Evolutionary conservation across 2,329 filamentous ascomycete species (phyloP), one percentile per base, ranked within the genome.

Genomic region (Sarocladium kiliense): DNA sequence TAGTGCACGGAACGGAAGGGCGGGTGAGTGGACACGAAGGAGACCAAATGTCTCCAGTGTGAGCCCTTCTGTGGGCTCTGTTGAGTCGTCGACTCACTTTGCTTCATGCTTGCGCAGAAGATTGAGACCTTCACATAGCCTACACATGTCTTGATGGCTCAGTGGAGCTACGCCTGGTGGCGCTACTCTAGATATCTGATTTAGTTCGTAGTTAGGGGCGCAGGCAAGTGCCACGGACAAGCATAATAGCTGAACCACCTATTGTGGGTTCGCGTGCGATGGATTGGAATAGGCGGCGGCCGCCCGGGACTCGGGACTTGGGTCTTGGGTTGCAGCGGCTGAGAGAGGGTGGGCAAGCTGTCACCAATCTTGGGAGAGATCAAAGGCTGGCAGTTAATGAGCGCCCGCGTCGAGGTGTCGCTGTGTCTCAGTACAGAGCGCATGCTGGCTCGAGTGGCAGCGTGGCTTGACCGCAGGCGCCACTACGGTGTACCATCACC

Each of bases 1-100:
- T 51, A 51, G 47, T 36, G 47, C 47, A 36, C 47, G 47, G 47
- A 51, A 51, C 16, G 47, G 47, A 23, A 34, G 47, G 44, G n/a
- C 25, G 47, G 47, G 9, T 27, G 5, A 30, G 23, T 21, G 19
- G 30, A 32, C 30, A 7, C 12, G 30, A 32, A 32, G 30, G 30
- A 32, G 30, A 32, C 30, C 30, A 32, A 32, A 32, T 32, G 7
- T 32, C 30, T 12, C 6, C 7, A 6, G 30, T 12, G 30, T 32
- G 30, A 32, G 30, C 30, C 30, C n/a, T n/a, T n/a, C n/a, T n/a
- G n/a, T n/a, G n/a, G n/a, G n/a, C n/a, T 12, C n/a, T 41, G 37
- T 12, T 19, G 37, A 19, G 37, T 11, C n/a, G n/a, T n/a, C n/a
- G n/a, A n/a, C n/a, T n/a, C n/a, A n/a, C n/a, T n/a, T n/a, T n/a